phyloP scores from a whole-genome alignment of 345 rosid species.

The Gossypium raimondii region DNA sequence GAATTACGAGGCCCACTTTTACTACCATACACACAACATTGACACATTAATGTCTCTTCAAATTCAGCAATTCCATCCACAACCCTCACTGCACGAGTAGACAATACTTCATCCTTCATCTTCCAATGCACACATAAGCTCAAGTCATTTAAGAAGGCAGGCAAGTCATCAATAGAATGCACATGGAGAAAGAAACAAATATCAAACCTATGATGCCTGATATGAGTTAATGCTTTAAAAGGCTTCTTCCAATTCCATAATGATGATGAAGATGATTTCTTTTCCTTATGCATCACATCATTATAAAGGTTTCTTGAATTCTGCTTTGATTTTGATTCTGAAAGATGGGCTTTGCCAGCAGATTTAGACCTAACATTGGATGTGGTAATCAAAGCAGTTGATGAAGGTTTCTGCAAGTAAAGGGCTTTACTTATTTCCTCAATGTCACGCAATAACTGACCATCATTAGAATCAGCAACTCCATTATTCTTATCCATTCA shows the following conservation, averaged over 20 bases:
- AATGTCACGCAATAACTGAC: slow-evolving; percentile 62
- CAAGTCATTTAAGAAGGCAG: slow-evolving; percentile 38
- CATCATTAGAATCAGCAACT: slow-evolving; percentile 36
- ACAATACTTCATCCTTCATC: slow-evolving; percentile 57
- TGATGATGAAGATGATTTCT: slow-evolving; percentile 41
- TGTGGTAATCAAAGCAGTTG: slow-evolving; percentile 34
- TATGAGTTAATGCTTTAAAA: slow-evolving; percentile 64
- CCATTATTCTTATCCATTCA: slow-evolving; percentile 27
- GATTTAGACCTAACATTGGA: slow-evolving; percentile 42
- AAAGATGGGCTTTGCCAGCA: slow-evolving; percentile 31
- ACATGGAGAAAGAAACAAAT: slow-evolving; percentile 68
- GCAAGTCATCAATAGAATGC: slow-evolving; percentile 74
- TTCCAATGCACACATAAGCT: slow-evolving; percentile 62
- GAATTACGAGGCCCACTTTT: slow-evolving; percentile 50
- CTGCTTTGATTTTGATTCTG: slow-evolving; percentile 27
- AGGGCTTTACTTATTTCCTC: slow-evolving; percentile 75
- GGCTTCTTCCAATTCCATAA: slow-evolving; percentile 83
- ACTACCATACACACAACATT: slow-evolving; percentile 54
- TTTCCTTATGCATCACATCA: slow-evolving; percentile 28
- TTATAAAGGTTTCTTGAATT: slow-evolving; percentile 20
- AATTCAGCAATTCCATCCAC: slow-evolving; percentile 53
- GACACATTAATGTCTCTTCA: slow-evolving; percentile 60
- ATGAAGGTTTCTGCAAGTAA: slow-evolving; percentile 42
- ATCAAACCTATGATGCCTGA: slow-evolving; percentile 47
- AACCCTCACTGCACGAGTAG: slow-evolving; percentile 45